Conservation (phyloP, 495 filamentous ascomycete genomes). For the Pyrenopolyporus hunteri region DNA sequence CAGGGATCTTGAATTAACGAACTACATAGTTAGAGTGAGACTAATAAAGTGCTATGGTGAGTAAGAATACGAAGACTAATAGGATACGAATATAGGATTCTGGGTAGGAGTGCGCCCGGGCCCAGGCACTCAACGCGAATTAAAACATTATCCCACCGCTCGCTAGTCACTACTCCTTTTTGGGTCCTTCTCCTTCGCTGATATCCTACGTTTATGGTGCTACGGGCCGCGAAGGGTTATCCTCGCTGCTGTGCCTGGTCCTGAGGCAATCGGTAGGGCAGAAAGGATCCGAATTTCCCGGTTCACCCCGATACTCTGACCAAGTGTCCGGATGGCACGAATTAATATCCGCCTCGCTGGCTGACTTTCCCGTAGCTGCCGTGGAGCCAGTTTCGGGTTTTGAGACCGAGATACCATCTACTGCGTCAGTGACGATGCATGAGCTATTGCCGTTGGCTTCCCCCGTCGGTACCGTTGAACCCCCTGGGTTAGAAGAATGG, state of each 20-base stretch:
- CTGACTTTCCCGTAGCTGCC: background rate
- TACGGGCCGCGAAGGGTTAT: background rate
- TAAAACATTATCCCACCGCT: too few species aligned
- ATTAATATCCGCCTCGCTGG: background rate
- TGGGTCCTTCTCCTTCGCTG: background rate
- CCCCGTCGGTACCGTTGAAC: background rate
- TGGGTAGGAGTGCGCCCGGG: too few species aligned
- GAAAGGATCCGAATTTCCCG: slow-evolving; percentile 40
- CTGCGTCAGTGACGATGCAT: background rate
- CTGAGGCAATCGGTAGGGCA: slow-evolving; percentile 25
- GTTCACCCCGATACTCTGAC: slow-evolving; percentile 35
- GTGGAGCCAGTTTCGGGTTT: background rate
- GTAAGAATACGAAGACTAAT: too few species aligned
- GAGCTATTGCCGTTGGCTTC: background rate
- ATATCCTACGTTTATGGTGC: background rate
- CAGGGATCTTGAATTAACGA: too few species aligned
- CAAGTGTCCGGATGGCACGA: slow-evolving; percentile 36
- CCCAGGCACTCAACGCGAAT: too few species aligned
- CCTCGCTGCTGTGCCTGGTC: slow-evolving; percentile 9
- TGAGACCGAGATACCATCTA: background rate
- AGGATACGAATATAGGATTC: too few species aligned
- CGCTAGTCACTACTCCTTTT: background rate
- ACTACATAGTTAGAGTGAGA: too few species aligned
- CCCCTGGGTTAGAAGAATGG: background rate
- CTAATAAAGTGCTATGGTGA: too few species aligned